phyloP scores from a whole-genome alignment of 179 eudicot species.

The Nepenthes alata region DNA sequence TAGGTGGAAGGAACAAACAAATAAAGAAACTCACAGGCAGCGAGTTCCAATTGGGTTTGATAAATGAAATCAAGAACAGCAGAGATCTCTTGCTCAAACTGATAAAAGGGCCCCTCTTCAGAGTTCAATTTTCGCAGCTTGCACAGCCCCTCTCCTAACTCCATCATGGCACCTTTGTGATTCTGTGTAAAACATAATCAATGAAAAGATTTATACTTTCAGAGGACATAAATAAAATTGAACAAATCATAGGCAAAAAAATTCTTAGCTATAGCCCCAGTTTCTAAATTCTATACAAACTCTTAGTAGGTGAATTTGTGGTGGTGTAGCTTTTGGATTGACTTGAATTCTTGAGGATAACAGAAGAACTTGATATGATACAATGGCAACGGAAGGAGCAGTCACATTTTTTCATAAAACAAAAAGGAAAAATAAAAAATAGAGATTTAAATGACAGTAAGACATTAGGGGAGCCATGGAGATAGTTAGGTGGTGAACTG shows the following conservation, averaged over 20 bases:
- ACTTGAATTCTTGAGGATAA: not conserved
- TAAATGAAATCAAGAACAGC: slow-evolving; percentile 75
- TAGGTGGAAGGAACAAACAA: no score
- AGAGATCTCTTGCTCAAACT: slow-evolving; percentile 61
- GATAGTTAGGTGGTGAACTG: no score
- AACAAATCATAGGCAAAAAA: no score
- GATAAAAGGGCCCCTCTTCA: slow-evolving; percentile 49
- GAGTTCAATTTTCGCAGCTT: slow-evolving; percentile 63
- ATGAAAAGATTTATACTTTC: not conserved
- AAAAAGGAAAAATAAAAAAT: no score
- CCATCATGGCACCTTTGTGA: slow-evolving; percentile 95
- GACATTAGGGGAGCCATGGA: no score
- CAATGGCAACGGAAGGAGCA: no score
- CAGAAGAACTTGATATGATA: no score
- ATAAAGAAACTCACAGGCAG: slow-evolving; percentile 55
- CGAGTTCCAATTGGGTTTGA: slow-evolving; percentile 74
- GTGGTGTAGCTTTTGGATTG: not conserved
- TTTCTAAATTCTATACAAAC: no score
- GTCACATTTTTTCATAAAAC: no score
- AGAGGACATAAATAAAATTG: slow-evolving; percentile 6
- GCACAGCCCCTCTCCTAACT: slow-evolving; percentile 73
- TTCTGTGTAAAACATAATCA: slow-evolving; percentile 24
- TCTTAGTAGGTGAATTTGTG: not conserved
- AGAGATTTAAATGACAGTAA: no score
- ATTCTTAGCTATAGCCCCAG: not conserved